Evolutionary conservation across 352 stramenopile genomes (phyloP).

Genomic region (Peronospora farinosa): DNA sequence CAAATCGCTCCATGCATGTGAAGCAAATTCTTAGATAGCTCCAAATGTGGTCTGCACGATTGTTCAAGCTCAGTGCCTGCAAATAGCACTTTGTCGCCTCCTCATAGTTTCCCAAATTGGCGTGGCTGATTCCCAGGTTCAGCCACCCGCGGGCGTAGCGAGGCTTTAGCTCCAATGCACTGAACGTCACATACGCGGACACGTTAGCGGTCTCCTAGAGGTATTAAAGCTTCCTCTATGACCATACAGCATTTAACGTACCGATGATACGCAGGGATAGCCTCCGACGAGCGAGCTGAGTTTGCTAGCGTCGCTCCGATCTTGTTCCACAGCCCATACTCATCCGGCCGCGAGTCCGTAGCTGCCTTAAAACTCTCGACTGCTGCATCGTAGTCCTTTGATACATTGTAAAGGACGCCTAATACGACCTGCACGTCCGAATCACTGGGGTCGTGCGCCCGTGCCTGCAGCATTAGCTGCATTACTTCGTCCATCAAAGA

Average conservation of each 20-base stretch:
- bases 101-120: constrained; percentile 93
- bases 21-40: constrained; percentile 97
- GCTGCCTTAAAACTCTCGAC: constrained; percentile 86
- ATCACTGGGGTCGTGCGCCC: constrained; percentile 66
- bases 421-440: constrained; percentile 88
- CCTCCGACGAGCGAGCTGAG: constrained; percentile 88
- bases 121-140: constrained; percentile 97
- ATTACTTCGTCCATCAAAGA: constrained; percentile 91
- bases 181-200: constrained; percentile 17
- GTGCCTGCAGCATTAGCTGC: constrained; percentile 90
- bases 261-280: constrained; percentile 89
- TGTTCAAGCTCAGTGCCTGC: constrained; percentile 94
- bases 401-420: constrained; percentile 97
- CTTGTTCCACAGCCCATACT: constrained; percentile 98
- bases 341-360: constrained; percentile 69
- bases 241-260: constrained; percentile 23
- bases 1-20: constrained; percentile 94
- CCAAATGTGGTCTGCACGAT: constrained; percentile 94
- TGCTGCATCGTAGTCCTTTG: constrained; percentile 92
- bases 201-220: constrained; percentile 8
- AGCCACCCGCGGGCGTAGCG: constrained; percentile 95
- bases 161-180: constrained; percentile 92
- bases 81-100: constrained; percentile 95
- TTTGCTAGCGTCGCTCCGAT: constrained; percentile 96
- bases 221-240: not conserved